Evolutionary conservation across 441 rosid species (phyloP).

Genomic region (Populus tomentosa): DNA sequence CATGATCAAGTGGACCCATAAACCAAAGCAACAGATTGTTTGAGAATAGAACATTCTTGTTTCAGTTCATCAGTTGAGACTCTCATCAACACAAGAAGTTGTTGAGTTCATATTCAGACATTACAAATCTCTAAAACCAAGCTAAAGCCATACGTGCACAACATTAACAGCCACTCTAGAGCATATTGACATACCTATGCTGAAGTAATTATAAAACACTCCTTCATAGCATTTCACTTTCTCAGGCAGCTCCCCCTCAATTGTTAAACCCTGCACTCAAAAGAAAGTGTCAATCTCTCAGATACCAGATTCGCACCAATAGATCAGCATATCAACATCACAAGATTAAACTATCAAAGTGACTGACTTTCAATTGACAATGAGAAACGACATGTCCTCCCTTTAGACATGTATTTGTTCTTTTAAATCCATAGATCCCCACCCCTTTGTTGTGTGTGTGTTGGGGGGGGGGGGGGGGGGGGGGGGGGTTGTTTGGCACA

Average conservation of each 20-base stretch:
- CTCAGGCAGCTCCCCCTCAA: constrained; percentile 61
- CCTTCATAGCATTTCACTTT: constrained; percentile 60
- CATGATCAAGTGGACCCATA: no score
- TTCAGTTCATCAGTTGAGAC: not conserved
- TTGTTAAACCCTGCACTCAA: constrained; percentile 47
- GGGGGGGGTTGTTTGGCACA: not conserved
- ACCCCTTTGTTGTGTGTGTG: not conserved
- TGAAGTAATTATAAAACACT: constrained; percentile 87
- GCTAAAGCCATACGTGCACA: not conserved
- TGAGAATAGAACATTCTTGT: not conserved
- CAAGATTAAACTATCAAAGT: not conserved
- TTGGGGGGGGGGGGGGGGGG: no score
- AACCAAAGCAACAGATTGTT: not conserved
- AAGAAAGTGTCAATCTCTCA: constrained; percentile 18
- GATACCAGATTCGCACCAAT: constrained; percentile 8
- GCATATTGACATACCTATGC: constrained; percentile 53
- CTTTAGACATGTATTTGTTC: not conserved
- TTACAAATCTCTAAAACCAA: not conserved
- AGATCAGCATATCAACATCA: constrained; percentile 14
- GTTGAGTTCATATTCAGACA: not conserved
- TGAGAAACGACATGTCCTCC: not conserved
- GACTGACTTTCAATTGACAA: not conserved
- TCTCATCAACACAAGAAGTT: not conserved
- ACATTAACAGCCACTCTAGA: not conserved
- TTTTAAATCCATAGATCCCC: not conserved